Base-by-base conservation (phyloP, 768 basidiomycete genomes). In the Mycena epipterygia region DNA sequence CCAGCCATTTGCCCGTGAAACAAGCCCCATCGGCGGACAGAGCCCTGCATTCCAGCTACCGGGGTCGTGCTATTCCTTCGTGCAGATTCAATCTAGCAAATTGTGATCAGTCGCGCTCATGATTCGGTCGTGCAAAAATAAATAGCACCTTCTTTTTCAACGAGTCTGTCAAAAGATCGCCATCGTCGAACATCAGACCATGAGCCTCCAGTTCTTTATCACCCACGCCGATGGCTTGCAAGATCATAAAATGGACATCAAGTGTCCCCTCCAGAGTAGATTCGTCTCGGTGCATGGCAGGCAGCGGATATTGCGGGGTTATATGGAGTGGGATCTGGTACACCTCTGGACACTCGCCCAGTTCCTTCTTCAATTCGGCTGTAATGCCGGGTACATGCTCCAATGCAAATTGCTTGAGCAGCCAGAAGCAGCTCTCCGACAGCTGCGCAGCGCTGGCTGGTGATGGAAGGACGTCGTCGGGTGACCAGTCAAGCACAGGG, bases 1-100 rank as follows among this genome's bases (percentile, higher is more conserved):
- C 70, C 68, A 0, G 79, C 68, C 49, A 79, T 69, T 44, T 79
- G 77, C 9, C 64, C 66, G 48, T 80, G 78, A 32, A 80, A 73
- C 4, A 79, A 51, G 0, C 79, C 78, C 35, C 72, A 67, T 35
- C 75, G 75, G 5, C 71, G 55, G 23, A 3, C 2, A 7, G 64
- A 66, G 1, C 23, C 55, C 4, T 44, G 53, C 25, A 66, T 13
- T 1, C 64, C 55, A 2, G 64, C 64, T 3, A 57, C 35, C 2
- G 64, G 64, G 4, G 55, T 49, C 0, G 64, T 66, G 27, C 52
- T 66, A 14, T 67, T 56, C 70, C 72, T 17, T 59, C 68, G 59
- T 59, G 77, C 23, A 5, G 46, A 35, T 69, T 67, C 17, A 66
- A 42, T 42, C 75, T 78, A 29, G 9, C 9, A 27, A 9, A 13